Evolutionary conservation across 495 filamentous ascomycete species (phyloP), one percentile per base, ranked within the genome.

Genomic region (Daldinia concentrica): DNA sequence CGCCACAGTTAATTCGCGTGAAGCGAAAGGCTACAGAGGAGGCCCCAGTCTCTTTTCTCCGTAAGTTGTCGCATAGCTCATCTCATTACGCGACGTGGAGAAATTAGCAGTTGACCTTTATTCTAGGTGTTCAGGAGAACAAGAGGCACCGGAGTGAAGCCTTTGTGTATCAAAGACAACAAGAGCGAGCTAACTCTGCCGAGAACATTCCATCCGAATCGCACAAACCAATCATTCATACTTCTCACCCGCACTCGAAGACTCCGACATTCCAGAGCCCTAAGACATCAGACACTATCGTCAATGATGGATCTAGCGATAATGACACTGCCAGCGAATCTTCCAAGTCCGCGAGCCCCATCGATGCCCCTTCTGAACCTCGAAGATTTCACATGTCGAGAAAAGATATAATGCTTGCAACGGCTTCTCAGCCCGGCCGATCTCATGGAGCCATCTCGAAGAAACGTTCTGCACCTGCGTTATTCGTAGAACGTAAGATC

Each of bases 1-100:
- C 86, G 9, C 86, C 86, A 9, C 75, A 80, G 51, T 76, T 79
- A 11, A 84, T 88, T 77, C 81, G 81, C 29, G 80, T 88, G 60
- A 88, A 88, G 81, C 82, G 86, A 71, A 88, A 86, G 76, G 81
- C 79, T 27, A 80, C 74, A 11, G 85, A 86, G 29, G 86, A 87
- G 15, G 73, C 74, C 6, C 84, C 85, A 14, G 81, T 87, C 54
- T 82, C 85, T 26, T 84, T 83, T 48, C 83, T 88, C 8, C 81
- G 86, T 87, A 64, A 69, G 82, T 76, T 29, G n/a, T 54, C 69
- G 57, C 63, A 63, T 55, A 57, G 9, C 9, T 6, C 26, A 29
- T 68, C 43, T 14, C 27, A 3, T 37, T 32, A 61, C 69, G 2
- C 14, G 29, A 51, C 14, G 14, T 34, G 57, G 61, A 80, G 70